These are phyloP conservation scores for Phaeoacremonium minimum DNA, from an alignment of 2,329 filamentous ascomycete species.

Conservation along the genomic window DNA sequence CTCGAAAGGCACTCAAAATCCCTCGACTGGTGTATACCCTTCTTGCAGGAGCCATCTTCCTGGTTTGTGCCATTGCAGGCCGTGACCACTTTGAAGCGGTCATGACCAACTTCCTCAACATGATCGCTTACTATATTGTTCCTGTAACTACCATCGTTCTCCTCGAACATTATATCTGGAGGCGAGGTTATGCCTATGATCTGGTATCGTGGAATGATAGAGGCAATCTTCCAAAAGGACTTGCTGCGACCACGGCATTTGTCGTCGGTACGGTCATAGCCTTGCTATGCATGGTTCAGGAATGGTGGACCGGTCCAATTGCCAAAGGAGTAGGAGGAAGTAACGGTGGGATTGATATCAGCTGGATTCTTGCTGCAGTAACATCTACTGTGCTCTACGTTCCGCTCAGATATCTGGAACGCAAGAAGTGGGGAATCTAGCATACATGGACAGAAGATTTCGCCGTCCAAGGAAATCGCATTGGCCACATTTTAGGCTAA, in stretches of 20 bases:
- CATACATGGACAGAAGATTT: too few species aligned
- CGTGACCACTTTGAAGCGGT: slow-evolving; percentile 8
- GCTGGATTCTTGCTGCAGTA: slow-evolving; percentile 3
- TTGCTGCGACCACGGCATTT: slow-evolving; percentile 7
- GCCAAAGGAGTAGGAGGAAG: slow-evolving; percentile 4
- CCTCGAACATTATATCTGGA: slow-evolving; percentile 10
- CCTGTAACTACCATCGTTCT: slow-evolving; percentile 9
- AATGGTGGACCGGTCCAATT: slow-evolving; percentile 9
- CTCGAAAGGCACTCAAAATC: slow-evolving; percentile 5
- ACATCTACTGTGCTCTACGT: slow-evolving; percentile 2
- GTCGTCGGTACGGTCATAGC: slow-evolving; percentile 6
- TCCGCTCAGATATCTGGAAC: slow-evolving; percentile 5
- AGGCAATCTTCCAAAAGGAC: slow-evolving; percentile 5
- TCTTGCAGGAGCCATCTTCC: slow-evolving; percentile 4
- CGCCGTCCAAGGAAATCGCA: too few species aligned
- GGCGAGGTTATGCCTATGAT: slow-evolving; percentile 8
- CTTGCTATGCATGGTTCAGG: slow-evolving; percentile 9
- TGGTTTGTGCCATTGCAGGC: slow-evolving; percentile 8
- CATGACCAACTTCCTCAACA: slow-evolving; percentile 10
- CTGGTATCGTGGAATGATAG: slow-evolving; percentile 5
- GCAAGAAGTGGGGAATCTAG: slow-evolving; percentile 5
- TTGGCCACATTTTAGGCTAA: too few species aligned
- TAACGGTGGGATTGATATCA: slow-evolving; percentile 6
- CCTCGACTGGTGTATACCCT: slow-evolving; percentile 10
- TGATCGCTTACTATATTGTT: slow-evolving; percentile 10